phyloP scores from a whole-genome alignment of 129 eudicot genomes.

The Ambrosia artemisiifolia region DNA sequence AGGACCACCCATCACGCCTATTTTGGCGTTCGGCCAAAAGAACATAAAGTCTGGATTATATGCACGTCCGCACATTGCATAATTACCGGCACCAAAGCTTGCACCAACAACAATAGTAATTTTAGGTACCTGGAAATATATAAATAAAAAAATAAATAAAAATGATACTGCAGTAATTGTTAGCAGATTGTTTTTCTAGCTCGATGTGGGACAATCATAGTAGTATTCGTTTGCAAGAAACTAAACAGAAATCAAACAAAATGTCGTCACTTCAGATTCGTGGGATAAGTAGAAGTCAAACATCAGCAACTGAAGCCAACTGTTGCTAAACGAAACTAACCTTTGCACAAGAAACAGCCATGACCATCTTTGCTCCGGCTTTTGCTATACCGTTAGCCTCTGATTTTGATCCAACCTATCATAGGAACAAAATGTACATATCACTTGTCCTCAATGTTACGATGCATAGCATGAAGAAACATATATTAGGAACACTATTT shows the following conservation, averaged over 20 bases:
- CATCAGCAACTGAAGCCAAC: not conserved
- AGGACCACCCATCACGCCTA: slow-evolving; percentile 98
- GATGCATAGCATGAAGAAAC: slow-evolving; percentile 7
- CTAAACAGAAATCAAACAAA: not conserved
- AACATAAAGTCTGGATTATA: slow-evolving; percentile 96
- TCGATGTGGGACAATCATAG: not conserved
- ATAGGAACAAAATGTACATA: slow-evolving; percentile 7
- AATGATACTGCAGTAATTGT: not conserved
- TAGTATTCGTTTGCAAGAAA: not conserved
- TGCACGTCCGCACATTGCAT: slow-evolving; percentile 99
- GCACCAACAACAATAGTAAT: slow-evolving; percentile 86
- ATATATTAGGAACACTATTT: slow-evolving; percentile 3
- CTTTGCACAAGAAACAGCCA: slow-evolving; percentile 99
- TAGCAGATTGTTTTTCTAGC: not conserved
- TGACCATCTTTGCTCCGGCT: slow-evolving; percentile 99
- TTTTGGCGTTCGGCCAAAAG: slow-evolving; percentile 99
- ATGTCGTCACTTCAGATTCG: not conserved
- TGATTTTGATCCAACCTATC: slow-evolving; percentile 94
- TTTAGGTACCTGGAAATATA: slow-evolving; percentile 70
- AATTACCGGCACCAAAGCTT: slow-evolving; percentile 99
- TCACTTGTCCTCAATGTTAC: not conserved
- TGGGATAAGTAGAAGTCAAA: not conserved
- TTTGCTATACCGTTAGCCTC: slow-evolving; percentile 98
- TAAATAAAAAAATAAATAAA: not conserved
- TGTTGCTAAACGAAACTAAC: slow-evolving; percentile 34